Conservation (phyloP, 352 stramenopile species). For the Globisporangium carolinianum region DNA sequence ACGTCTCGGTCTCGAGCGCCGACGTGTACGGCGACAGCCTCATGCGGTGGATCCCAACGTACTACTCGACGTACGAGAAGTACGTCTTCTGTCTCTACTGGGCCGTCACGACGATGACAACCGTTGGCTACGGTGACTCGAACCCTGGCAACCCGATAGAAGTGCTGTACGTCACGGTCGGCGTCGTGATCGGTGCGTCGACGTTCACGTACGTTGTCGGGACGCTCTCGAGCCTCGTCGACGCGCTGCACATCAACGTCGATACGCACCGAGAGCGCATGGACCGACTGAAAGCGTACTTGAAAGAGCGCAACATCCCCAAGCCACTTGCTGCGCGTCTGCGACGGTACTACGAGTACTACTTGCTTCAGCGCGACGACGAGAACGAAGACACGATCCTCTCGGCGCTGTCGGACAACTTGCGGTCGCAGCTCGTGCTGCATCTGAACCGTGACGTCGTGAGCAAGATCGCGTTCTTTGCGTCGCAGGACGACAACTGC, state of each 20-base stretch:
- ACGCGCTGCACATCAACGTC: conserved; percentile 48
- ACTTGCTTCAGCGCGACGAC: conserved; percentile 62
- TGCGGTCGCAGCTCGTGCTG: conserved; percentile 66
- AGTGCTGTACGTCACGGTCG: conserved; percentile 42
- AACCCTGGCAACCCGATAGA: conserved; percentile 49
- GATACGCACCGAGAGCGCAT: conserved; percentile 54
- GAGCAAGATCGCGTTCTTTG: conserved; percentile 79
- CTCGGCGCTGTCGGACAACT: conserved; percentile 59
- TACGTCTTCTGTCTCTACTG: conserved; percentile 77
- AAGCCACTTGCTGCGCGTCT: conserved; percentile 44
- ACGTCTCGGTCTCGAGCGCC: conserved; percentile 30
- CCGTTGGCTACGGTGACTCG: conserved; percentile 68
- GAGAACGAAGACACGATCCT: conserved; percentile 70
- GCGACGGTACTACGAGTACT: conserved; percentile 79
- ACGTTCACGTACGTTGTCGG: conserved; percentile 78
- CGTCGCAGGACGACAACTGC: conserved; percentile 67
- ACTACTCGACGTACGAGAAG: conserved; percentile 32
- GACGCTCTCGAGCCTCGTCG: conserved; percentile 67
- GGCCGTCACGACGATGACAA: conserved; percentile 76
- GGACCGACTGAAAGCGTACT: conserved; percentile 72
- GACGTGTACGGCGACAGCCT: conserved; percentile 24
- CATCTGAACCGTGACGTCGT: conserved; percentile 79
- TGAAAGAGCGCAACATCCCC: conserved; percentile 55
- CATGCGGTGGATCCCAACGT: conserved; percentile 18
- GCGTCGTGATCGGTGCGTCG: conserved; percentile 51